A percentile compares a stretch with the other conserved stretches of the same genome.
phyloP scores from a whole-genome alignment of 345 rosid species.

The Eucalyptus virginea region DNA sequence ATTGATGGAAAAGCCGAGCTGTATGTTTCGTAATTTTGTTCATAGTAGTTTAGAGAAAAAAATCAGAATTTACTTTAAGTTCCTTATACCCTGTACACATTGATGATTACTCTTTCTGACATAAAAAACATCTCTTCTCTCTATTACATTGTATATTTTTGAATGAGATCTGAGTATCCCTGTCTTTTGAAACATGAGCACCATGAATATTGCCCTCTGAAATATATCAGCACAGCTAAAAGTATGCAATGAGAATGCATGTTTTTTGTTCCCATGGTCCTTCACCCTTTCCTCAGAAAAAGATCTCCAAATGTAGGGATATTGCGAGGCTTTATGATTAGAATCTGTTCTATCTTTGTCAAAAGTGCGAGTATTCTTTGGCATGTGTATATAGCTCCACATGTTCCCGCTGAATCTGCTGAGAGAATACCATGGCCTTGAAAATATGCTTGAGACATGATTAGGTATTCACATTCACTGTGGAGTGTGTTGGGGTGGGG shows the following conservation, averaged over 20 bases:
- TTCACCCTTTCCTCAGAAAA: background rate
- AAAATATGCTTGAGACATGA: background rate
- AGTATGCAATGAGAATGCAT: background rate
- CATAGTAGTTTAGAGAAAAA: background rate
- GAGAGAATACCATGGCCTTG: background rate
- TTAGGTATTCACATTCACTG: background rate
- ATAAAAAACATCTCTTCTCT: background rate
- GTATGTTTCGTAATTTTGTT: slow-evolving; percentile 31
- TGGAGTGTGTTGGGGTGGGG: background rate
- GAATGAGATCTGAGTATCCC: background rate
- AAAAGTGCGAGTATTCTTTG: background rate
- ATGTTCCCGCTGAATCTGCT: background rate
- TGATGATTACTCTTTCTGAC: background rate
- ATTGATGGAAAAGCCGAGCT: slow-evolving; percentile 96
- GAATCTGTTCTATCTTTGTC: background rate
- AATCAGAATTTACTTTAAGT: background rate
- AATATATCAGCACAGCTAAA: background rate
- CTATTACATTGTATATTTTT: background rate
- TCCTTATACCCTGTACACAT: background rate
- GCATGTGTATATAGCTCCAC: background rate
- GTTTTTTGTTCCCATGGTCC: background rate
- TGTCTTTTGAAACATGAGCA: background rate
- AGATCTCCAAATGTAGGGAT: background rate
- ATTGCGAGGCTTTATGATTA: background rate
- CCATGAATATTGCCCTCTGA: background rate